These are phyloP conservation scores for Ganoderma multipileum DNA, from an alignment of 1,284 basidiomycete genomes.

Conservation along the genomic window DNA sequence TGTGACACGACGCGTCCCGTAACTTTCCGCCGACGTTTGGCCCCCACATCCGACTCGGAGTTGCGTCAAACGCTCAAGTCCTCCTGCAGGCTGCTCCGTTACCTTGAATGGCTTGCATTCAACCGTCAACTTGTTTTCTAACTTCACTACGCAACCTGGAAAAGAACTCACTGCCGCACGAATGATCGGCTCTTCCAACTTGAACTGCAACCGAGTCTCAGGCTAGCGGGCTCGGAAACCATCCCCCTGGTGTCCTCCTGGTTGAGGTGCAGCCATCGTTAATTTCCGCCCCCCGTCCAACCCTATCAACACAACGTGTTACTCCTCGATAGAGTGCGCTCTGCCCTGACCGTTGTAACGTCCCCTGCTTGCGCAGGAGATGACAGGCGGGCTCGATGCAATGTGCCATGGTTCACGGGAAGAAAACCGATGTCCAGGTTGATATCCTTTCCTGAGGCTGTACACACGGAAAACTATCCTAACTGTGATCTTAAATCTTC, in stretches of 20 bases:
- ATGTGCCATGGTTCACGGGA: neutral
- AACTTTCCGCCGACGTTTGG: too few relatives aligned
- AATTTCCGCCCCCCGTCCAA: neutral
- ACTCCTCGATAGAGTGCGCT: neutral
- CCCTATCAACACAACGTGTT: neutral
- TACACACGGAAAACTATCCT: neutral
- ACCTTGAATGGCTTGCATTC: too few relatives aligned
- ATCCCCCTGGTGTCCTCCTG: neutral
- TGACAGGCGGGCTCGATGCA: neutral
- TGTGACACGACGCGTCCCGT: conserved; percentile 19
- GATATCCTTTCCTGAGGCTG: neutral
- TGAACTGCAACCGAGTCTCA: too few relatives aligned
- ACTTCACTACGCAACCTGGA: too few relatives aligned
- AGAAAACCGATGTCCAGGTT: neutral
- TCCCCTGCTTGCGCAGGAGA: neutral
- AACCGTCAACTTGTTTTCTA: too few relatives aligned
- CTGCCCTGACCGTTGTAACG: neutral
- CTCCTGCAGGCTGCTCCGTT: too few relatives aligned
- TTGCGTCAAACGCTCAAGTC: too few relatives aligned
- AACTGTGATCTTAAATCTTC: neutral
- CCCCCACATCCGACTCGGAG: too few relatives aligned
- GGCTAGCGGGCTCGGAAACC: too few relatives aligned
- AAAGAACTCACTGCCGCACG: too few relatives aligned
- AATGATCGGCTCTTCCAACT: too few relatives aligned
- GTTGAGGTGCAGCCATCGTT: neutral